These are phyloP conservation scores for Xylaria palmicola DNA, from an alignment of 495 filamentous ascomycete species.

Conservation along the genomic window DNA sequence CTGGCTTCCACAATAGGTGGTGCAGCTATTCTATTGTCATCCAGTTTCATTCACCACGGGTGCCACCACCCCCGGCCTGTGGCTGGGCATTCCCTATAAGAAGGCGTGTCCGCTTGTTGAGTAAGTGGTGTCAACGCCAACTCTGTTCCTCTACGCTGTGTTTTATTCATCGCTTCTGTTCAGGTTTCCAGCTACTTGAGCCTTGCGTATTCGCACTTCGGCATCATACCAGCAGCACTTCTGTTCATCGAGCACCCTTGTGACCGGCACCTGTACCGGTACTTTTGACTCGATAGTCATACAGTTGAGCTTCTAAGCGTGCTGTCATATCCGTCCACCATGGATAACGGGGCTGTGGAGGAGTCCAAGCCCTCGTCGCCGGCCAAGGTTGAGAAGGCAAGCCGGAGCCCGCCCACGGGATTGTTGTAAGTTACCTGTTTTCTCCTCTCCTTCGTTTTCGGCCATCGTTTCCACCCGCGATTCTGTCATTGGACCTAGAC, in stretches of 20 bases:
- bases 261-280: not conserved
- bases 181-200: no score
- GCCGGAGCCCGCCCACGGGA: not conserved
- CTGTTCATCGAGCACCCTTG: no score
- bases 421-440: constrained; percentile 11
- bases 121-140: not conserved
- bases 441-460: not conserved
- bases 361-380: not conserved
- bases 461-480: not conserved
- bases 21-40: not conserved
- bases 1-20: not conserved
- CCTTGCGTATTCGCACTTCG: no score
- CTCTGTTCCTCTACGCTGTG: no score
- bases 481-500: no score
- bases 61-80: not conserved
- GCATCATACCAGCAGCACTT: no score
- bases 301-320: not conserved
- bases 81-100: not conserved
- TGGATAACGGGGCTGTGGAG: constrained; percentile 12
- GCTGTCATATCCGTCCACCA: not conserved
- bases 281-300: not conserved
- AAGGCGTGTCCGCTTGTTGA: not conserved
- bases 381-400: constrained; percentile 1
- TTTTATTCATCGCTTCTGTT: no score
- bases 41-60: not conserved